Evolutionary conservation across 371 early-diverging fungal genomes (phyloP).

Genomic region (Mucor irregularis): DNA sequence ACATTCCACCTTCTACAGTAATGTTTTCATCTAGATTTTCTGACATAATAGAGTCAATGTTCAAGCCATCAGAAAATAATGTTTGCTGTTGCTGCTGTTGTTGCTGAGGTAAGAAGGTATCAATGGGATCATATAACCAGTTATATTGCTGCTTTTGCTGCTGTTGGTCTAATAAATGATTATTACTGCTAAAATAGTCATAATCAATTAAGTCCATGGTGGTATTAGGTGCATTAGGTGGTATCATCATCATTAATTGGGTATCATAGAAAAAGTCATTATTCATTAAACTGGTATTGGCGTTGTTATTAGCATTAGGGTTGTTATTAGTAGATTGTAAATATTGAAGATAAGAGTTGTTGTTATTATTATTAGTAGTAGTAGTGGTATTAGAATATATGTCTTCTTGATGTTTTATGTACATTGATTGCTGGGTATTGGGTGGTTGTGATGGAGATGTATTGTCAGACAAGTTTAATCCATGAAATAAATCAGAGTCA

Average conservation of each 20-base stretch:
- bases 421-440: neutral
- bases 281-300: neutral
- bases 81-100: too few relatives aligned
- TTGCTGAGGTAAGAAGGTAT: slow-evolving; percentile 17
- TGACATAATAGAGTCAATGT: slow-evolving; percentile 5
- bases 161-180: slow-evolving; percentile 4
- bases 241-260: neutral
- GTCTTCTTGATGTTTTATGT: slow-evolving; percentile 5
- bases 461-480: slow-evolving; percentile 3
- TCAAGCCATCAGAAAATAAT: neutral
- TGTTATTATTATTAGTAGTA: neutral
- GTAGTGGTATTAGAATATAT: slow-evolving; percentile 4
- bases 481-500: slow-evolving; percentile 16
- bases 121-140: slow-evolving; percentile 28
- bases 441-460: neutral
- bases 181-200: slow-evolving; percentile 10
- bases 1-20: slow-evolving; percentile 15
- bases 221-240: neutral
- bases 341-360: slow-evolving; percentile 13
- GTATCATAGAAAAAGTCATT: slow-evolving; percentile 7
- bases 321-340: slow-evolving; percentile 4
- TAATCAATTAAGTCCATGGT: slow-evolving; percentile 7
- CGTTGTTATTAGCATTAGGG: neutral
- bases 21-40: slow-evolving; percentile 2
- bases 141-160: slow-evolving; percentile 19